These are phyloP conservation scores for Aegilops speltoides DNA, from an alignment of 176 grass and related monocot species.

Conservation along the genomic window DNA sequence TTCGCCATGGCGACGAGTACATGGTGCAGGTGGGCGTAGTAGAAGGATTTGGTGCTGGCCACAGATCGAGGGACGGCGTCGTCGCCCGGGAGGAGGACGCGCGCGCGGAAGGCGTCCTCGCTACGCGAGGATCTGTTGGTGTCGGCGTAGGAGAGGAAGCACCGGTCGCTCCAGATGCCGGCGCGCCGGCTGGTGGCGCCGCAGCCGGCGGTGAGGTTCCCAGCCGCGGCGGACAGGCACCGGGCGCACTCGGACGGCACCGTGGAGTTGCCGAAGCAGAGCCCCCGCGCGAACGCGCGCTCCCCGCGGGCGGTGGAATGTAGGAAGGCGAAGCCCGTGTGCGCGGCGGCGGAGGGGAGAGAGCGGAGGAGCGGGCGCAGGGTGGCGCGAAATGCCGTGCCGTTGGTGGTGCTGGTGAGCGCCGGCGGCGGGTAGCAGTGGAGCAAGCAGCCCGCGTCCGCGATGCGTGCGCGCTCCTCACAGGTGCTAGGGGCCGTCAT, in stretches of 20 bases:
- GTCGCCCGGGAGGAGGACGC: background rate
- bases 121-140: background rate
- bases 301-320: background rate
- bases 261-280: background rate
- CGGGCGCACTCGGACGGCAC: background rate
- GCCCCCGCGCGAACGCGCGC: background rate
- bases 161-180: background rate
- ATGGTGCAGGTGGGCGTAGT: background rate
- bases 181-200: background rate
- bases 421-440: background rate
- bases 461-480: background rate
- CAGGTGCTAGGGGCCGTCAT: background rate
- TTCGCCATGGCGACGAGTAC: background rate
- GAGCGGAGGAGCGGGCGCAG: background rate
- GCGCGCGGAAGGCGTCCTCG: background rate
- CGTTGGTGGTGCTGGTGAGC: background rate
- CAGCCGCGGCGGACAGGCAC: background rate
- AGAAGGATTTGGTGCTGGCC: background rate
- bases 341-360: background rate
- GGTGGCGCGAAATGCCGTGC: background rate
- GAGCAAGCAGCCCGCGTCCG: background rate
- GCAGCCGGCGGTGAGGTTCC: background rate
- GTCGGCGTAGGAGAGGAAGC: conserved; percentile 8
- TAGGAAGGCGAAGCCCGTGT: background rate
- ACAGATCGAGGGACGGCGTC: background rate